These are phyloP conservation scores for Cruciata laevipes DNA, from an alignment of 257 asterid genomes.

Conservation along the genomic window DNA sequence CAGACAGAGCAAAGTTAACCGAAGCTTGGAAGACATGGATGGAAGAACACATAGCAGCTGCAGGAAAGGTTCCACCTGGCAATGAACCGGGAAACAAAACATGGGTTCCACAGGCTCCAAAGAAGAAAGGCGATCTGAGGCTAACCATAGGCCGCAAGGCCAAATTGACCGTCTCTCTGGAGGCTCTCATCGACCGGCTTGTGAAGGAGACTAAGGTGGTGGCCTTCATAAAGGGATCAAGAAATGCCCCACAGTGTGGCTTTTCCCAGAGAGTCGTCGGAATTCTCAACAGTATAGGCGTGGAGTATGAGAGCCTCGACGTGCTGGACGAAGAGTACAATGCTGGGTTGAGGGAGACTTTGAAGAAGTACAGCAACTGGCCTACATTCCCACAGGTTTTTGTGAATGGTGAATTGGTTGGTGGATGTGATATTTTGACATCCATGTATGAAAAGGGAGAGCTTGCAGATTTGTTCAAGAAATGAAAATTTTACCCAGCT, in stretches of 20 bases:
- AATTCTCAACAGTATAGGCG: conserved; percentile 71
- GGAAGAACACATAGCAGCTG: conserved; percentile 78
- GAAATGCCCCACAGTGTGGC: conserved; percentile 77
- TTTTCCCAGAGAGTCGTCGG: conserved; percentile 67
- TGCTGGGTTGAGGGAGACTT: conserved; percentile 68
- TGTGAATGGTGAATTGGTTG: conserved; percentile 79
- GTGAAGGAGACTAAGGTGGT: conserved; percentile 90
- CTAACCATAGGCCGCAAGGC: conserved; percentile 81
- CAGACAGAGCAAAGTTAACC: conserved; percentile 59
- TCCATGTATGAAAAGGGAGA: conserved; percentile 92
- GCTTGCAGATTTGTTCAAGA: conserved; percentile 48
- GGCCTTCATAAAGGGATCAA: conserved; percentile 87
- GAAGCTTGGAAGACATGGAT: conserved; percentile 93
- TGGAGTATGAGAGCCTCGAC: conserved; percentile 81
- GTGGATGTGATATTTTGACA: conserved; percentile 91
- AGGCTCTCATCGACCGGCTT: conserved; percentile 62
- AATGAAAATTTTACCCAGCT: conserved; percentile 12
- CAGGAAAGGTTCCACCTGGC: conserved; percentile 87
- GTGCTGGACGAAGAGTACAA: conserved; percentile 87
- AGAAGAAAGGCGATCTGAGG: conserved; percentile 74
- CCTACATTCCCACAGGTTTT: conserved; percentile 92
- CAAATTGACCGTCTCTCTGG: conserved; percentile 68
- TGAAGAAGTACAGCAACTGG: conserved; percentile 89
- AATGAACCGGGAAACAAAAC: conserved; percentile 77
- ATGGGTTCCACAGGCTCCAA: conserved; percentile 72